These are phyloP conservation scores for Linum tenue DNA, from an alignment of 345 rosid species.

Conservation along the genomic window DNA sequence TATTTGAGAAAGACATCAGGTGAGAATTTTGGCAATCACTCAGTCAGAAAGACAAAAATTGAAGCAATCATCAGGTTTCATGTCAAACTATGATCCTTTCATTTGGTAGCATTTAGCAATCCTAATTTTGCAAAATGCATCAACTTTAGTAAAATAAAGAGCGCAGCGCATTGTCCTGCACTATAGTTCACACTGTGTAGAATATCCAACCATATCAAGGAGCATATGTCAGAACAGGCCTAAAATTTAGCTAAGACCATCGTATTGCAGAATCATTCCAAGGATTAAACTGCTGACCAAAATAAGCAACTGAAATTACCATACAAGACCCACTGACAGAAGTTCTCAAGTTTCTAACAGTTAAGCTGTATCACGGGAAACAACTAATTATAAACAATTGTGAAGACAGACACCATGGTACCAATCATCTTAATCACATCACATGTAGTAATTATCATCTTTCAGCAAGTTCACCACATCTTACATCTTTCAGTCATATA, in stretches of 20 bases:
- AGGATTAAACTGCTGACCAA: not conserved
- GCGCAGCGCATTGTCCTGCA: no score
- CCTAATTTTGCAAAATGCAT: no score
- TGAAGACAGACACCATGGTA: not conserved
- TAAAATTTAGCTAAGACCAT: no score
- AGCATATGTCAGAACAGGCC: not conserved
- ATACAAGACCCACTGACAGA: not conserved
- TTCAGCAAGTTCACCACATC: no score
- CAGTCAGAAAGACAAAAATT: not conserved
- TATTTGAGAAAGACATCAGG: not conserved
- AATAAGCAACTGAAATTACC: no score
- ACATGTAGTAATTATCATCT: no score
- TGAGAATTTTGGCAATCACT: not conserved
- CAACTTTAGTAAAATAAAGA: no score
- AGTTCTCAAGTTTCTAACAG: not conserved
- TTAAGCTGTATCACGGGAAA: not conserved
- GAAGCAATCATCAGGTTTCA: not conserved
- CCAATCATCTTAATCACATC: no score
- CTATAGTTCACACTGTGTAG: no score
- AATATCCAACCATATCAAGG: no score
- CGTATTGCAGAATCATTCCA: no score
- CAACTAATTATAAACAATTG: not conserved
- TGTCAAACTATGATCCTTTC: not conserved
- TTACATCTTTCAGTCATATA: not conserved
- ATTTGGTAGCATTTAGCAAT: no score